Base-by-base conservation (phyloP, 2,329 filamentous ascomycete genomes). In the Trematosphaeria pertusa region DNA sequence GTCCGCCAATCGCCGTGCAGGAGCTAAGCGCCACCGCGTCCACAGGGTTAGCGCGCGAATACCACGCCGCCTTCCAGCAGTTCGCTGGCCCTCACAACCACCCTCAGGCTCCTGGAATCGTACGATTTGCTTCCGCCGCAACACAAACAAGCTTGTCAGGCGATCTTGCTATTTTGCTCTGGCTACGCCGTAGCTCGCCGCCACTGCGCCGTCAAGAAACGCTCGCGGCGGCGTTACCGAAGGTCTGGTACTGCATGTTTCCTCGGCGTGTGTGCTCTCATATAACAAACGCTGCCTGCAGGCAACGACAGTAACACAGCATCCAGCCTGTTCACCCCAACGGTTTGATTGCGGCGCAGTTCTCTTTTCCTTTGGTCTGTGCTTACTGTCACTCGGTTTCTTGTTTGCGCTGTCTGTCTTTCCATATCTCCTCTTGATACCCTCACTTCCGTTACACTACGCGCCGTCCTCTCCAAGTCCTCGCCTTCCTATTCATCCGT, bases 211-310 rank as follows among this genome's bases (percentile, higher is more conserved):
- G 36, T 43, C 48, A 52, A 32, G 37, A 47, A 40, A 41, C 47
- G 42, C 48, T 40, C 28, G 37, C 44, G 30, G 34, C 35, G 37
- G 36, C 38, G 40, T 40, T 37, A 17, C 50, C 53, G 36, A 14
- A 5, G 18, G 12, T 20, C 39, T 42, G 42, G 52, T 41, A 34
- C 46, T 44, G 32, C 22, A 30, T 18, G 35, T 28, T 31, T n/a
- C n/a, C 40, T 46, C 26, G 32, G 31, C 43, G 43, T 48, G 58
- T 63, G 58, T 52, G 41, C 12, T 26, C 55, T 62, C 60, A 65
- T 69, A 69, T 68, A 68, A 50, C 47, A 46, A 59, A 50, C 53
- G 59, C 55, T 57, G 56, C 57, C 62, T 67, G 59, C 65, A 65
- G 59, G 57, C 58, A 52, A 54, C 50, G 57, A 44, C 45, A 54